A percentile compares a stretch with the other conserved stretches of the same genome.
These are phyloP conservation scores for Parietichytrium sp. DNA, from an alignment of 108 stramenopile species.

Conservation along the genomic window DNA sequence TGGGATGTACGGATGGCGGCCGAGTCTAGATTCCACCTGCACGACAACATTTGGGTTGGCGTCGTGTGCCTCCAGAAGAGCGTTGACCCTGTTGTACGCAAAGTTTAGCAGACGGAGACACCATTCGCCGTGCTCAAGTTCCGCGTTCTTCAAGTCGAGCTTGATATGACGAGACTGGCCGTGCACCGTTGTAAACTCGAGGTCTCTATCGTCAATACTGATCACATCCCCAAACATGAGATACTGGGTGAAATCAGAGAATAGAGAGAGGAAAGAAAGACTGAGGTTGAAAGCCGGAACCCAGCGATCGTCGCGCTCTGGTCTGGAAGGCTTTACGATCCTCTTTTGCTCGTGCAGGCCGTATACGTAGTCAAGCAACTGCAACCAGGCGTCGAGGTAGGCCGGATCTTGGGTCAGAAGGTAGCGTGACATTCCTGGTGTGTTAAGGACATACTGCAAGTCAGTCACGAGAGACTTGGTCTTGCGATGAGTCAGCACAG, in stretches of 20 bases:
- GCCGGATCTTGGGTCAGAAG: background rate
- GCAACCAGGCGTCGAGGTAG: background rate
- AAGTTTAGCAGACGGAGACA: no score
- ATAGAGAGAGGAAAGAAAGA: constrained; percentile 9
- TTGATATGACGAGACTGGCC: no score
- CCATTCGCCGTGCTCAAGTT: background rate
- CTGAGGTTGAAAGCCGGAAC: constrained; percentile 28
- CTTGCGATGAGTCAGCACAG: constrained; percentile 24
- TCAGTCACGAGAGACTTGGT: constrained; percentile 23
- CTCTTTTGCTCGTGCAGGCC: background rate
- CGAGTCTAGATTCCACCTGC: background rate
- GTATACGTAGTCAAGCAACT: constrained; percentile 7
- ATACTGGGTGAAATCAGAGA: constrained; percentile 4
- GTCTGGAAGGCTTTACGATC: background rate
- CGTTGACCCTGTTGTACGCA: no score
- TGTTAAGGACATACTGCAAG: constrained; percentile 6
- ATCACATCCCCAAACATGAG: background rate
- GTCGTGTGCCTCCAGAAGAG: background rate
- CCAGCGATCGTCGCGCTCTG: constrained; percentile 23
- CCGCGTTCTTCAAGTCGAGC: no score
- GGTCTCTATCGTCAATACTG: no score
- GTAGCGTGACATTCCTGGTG: background rate
- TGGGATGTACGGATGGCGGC: background rate
- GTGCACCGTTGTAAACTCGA: background rate
- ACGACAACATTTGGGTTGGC: background rate